Conservation (phyloP, 495 filamentous ascomycete genomes). For the Parachaetomium inaequale region DNA sequence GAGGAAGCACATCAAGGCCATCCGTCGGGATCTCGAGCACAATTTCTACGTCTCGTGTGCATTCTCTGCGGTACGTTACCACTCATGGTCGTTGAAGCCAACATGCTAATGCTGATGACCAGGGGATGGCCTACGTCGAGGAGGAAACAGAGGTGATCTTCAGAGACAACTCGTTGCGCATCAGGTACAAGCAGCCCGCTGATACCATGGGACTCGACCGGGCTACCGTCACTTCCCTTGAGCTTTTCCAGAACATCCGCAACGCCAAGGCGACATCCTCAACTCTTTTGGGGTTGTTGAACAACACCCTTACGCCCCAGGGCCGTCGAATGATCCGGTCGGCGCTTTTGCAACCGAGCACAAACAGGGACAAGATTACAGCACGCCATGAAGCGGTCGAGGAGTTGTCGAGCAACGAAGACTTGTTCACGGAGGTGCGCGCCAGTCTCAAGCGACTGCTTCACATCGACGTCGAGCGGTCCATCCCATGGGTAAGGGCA, state of each 20-base stretch:
- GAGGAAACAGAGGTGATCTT: slow-evolving; percentile 59
- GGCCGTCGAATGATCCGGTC: slow-evolving; percentile 74
- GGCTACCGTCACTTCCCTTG: slow-evolving; percentile 76
- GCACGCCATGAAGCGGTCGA: slow-evolving; percentile 78
- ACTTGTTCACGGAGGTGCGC: slow-evolving; percentile 77
- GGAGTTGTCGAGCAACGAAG: slow-evolving; percentile 77
- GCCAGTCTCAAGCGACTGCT: slow-evolving; percentile 45
- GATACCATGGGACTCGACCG: slow-evolving; percentile 94
- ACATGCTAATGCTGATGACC: not conserved
- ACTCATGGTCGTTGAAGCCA: not conserved
- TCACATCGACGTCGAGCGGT: slow-evolving; percentile 26
- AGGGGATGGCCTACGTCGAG: slow-evolving; percentile 83
- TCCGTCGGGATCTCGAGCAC: slow-evolving; percentile 71
- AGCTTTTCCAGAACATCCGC: slow-evolving; percentile 85
- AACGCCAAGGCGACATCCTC: slow-evolving; percentile 67
- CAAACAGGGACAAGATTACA: slow-evolving; percentile 56
- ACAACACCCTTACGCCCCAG: slow-evolving; percentile 83
- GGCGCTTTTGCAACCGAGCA: slow-evolving; percentile 88
- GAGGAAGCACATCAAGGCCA: slow-evolving; percentile 67
- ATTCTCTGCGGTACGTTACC: slow-evolving; percentile 69
- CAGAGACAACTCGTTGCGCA: slow-evolving; percentile 70
- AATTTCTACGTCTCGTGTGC: slow-evolving; percentile 92
- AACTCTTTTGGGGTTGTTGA: slow-evolving; percentile 75
- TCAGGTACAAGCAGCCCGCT: slow-evolving; percentile 84
- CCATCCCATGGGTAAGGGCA: slow-evolving; percentile 20